A percentile compares a stretch with the other conserved stretches of the same genome.
Conservation (phyloP, 2,329 filamentous ascomycete species). For the Gnomoniopsis sp. region DNA sequence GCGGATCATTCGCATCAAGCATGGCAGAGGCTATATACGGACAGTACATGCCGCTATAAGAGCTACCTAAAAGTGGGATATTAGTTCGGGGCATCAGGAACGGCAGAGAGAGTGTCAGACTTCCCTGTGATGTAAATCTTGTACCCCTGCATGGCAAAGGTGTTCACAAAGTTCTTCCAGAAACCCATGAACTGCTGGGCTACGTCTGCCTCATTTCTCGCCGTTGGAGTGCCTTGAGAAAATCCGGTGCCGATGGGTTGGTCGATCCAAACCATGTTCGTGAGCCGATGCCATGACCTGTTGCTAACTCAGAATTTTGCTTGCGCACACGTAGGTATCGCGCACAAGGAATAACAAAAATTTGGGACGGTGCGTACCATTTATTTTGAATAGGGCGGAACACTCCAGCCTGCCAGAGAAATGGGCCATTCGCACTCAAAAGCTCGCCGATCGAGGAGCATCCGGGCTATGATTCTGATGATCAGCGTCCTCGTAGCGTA, state of each 20-base stretch:
- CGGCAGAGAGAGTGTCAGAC: no score
- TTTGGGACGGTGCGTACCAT: slow-evolving; percentile 37
- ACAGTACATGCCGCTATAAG: slow-evolving; percentile 58
- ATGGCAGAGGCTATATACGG: slow-evolving; percentile 66
- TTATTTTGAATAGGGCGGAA: slow-evolving; percentile 58
- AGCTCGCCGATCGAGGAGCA: slow-evolving; percentile 61
- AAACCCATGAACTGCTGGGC: slow-evolving; percentile 69
- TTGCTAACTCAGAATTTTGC: not conserved
- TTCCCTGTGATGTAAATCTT: slow-evolving; percentile 66
- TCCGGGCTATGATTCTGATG: slow-evolving; percentile 34
- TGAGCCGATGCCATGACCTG: slow-evolving; percentile 64
- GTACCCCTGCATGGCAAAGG: slow-evolving; percentile 58
- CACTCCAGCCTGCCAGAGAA: slow-evolving; percentile 65
- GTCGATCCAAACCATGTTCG: slow-evolving; percentile 72
- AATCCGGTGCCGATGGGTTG: slow-evolving; percentile 65
- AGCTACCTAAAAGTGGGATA: slow-evolving; percentile 22
- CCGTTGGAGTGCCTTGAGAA: slow-evolving; percentile 58
- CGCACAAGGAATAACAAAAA: not conserved
- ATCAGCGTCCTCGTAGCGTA: not conserved
- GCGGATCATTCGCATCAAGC: slow-evolving; percentile 59
- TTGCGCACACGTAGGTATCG: not conserved
- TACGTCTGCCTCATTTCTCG: slow-evolving; percentile 61
- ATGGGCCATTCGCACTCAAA: slow-evolving; percentile 71
- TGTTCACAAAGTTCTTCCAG: slow-evolving; percentile 69
- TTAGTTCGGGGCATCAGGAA: not conserved